Base-by-base conservation (phyloP, 805 yeast genomes). In the Wickerhamiella spandovensis region DNA sequence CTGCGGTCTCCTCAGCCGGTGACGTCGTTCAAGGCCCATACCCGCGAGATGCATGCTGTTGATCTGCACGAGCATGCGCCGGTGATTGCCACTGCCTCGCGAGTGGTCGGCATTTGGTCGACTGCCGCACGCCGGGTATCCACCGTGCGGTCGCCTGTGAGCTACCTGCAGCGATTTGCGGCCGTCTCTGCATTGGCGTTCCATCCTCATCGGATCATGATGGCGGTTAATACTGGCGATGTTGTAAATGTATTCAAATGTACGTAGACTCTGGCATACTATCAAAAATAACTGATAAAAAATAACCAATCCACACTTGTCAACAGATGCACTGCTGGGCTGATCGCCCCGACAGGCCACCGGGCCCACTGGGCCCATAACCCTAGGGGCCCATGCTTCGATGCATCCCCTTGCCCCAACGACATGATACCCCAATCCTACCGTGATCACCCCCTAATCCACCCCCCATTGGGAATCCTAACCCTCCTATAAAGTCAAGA, bases 21-120 rank as follows among this genome's bases (percentile, higher is more conserved):
- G 2, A 68, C 75, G 5, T 68, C 79, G 1, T 86, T 81, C 67
- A 70, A 68, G 21, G 83, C 84, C n/a, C 71, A 66, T 17, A 69
- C 70, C 1, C 68, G 70, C 46, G 69, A 71, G 3, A 74, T 77
- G 75, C 76, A 92, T 7, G 74, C 86, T 20, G 73, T 87, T 50
- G 83, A 84, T 60, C 78, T 86, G 5, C 98, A 92, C 67, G 98
- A 92, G 60, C 98, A 92, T 67, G 98, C 97, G 0, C 97, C 98
- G 1, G 73, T 92, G 2, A 77, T 92, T 51, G 90, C 89, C 1
- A 83, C 95, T 2, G 97, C 95, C 0, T 81, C 89, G 1, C 82
- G 82, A 54, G 73, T 76, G 35, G 79, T 88, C 15, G 82, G 85
- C 44, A 67, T 92, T 5, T 89, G 92, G 84, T 79, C 95, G 2